phyloP scores from a whole-genome alignment of 129 eudicot genomes.

The Escallonia rubra region DNA sequence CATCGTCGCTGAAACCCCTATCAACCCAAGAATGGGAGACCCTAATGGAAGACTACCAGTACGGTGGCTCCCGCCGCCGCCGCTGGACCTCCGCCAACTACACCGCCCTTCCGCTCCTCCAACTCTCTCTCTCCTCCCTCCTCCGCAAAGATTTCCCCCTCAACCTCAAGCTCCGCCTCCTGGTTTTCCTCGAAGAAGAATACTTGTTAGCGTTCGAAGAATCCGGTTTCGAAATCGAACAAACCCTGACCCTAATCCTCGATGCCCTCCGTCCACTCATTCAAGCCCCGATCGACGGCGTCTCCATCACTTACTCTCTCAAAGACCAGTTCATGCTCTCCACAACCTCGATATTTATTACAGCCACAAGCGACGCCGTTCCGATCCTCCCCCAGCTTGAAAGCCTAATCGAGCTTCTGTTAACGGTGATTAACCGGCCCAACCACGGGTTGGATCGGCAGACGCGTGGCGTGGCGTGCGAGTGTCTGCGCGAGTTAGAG shows the following conservation, averaged over 20 bases:
- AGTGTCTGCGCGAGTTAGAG: slow-evolving; percentile 82
- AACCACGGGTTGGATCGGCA: slow-evolving; percentile 71
- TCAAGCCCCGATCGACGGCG: slow-evolving; percentile 58
- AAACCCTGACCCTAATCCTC: slow-evolving; percentile 34
- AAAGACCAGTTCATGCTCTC: slow-evolving; percentile 71
- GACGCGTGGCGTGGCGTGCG: slow-evolving; percentile 65
- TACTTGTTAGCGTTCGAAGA: slow-evolving; percentile 17
- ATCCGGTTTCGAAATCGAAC: neutral
- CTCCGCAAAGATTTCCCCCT: slow-evolving; percentile 64
- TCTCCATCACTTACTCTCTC: slow-evolving; percentile 40
- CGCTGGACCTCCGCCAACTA: slow-evolving; percentile 39
- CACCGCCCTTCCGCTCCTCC: slow-evolving; percentile 43
- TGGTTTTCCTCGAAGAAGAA: slow-evolving; percentile 76
- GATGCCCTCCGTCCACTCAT: slow-evolving; percentile 54
- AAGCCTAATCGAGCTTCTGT: slow-evolving; percentile 63
- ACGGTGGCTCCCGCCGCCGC: slow-evolving; percentile 43
- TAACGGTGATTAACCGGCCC: slow-evolving; percentile 69
- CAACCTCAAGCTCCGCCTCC: slow-evolving; percentile 53
- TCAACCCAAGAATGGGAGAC: slow-evolving; percentile 78
- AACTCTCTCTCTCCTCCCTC: slow-evolving; percentile 64
- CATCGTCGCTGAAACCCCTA: slow-evolving; percentile 32
- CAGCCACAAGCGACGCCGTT: slow-evolving; percentile 11
- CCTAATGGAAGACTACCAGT: slow-evolving; percentile 79
- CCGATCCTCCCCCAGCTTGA: slow-evolving; percentile 26
- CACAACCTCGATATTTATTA: slow-evolving; percentile 46